Conservation (phyloP, 768 basidiomycete genomes). For the Cystobasidium ongulense region DNA sequence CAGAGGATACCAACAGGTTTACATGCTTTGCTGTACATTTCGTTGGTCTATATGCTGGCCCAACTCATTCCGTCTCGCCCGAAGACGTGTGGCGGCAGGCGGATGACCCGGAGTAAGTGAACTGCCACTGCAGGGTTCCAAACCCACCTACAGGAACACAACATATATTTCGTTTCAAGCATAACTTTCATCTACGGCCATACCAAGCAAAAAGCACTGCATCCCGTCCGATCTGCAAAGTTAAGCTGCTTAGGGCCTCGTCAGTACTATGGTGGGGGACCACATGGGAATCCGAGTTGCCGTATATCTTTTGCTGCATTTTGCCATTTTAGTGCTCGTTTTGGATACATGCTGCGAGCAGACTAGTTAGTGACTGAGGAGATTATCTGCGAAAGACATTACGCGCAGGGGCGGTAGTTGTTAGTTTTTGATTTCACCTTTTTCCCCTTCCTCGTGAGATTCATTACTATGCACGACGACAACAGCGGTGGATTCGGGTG, state of each 20-base stretch:
- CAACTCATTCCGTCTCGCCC: neutral
- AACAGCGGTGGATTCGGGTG: too few relatives aligned
- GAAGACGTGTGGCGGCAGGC: neutral
- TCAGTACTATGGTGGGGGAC: neutral
- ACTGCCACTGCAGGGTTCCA: too few relatives aligned
- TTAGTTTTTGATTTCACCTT: too few relatives aligned
- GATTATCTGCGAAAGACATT: too few relatives aligned
- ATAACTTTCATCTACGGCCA: neutral
- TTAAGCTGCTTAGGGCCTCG: neutral
- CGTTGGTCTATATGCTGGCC: neutral
- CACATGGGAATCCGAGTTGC: neutral
- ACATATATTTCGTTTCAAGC: too few relatives aligned
- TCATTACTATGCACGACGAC: too few relatives aligned
- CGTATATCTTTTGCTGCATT: neutral
- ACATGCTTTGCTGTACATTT: too few relatives aligned
- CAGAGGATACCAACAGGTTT: neutral
- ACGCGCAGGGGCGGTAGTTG: too few relatives aligned
- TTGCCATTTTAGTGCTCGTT: neutral
- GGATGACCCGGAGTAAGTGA: neutral
- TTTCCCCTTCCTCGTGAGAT: too few relatives aligned
- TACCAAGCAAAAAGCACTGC: neutral
- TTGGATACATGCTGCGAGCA: too few relatives aligned
- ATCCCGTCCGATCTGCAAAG: neutral
- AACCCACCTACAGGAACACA: too few relatives aligned
- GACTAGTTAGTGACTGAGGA: too few relatives aligned